Evolutionary conservation across 495 filamentous ascomycete species (phyloP).

Genomic region (Neurospora sp.): DNA sequence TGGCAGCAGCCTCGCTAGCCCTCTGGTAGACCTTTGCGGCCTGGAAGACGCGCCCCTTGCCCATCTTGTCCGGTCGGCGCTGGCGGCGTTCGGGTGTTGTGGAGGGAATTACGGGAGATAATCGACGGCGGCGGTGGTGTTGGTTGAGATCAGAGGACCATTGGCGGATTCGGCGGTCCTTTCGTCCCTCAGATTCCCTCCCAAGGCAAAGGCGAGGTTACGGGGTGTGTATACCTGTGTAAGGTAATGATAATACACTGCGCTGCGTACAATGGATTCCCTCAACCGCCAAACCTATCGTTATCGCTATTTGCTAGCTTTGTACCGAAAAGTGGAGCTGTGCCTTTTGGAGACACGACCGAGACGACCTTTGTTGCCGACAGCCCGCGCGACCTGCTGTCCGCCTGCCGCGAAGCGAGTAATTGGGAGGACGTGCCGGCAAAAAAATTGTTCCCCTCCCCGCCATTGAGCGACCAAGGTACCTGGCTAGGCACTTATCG

Average conservation of each 20-base stretch:
- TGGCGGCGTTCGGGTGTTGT: background rate
- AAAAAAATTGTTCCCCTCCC: background rate
- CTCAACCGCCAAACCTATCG: background rate
- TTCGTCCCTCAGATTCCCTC: background rate
- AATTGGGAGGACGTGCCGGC: background rate
- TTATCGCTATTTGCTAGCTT: background rate
- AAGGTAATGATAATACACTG: background rate
- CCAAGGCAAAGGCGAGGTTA: background rate
- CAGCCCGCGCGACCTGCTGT: background rate
- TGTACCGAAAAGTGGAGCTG: background rate
- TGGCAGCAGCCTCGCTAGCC: constrained; percentile 46
- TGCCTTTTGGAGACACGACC: background rate
- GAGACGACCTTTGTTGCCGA: background rate
- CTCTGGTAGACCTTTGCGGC: constrained; percentile 63
- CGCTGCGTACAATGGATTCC: background rate
- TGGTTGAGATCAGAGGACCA: background rate
- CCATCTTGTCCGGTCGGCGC: constrained; percentile 10
- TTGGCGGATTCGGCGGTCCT: background rate
- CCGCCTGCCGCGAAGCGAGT: background rate
- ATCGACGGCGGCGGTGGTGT: background rate
- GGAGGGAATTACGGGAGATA: background rate
- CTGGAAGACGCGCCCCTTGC: constrained; percentile 49
- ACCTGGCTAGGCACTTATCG: background rate
- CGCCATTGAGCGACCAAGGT: background rate
- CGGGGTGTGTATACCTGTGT: background rate